A percentile compares a stretch with the other conserved stretches of the same genome.
These are phyloP conservation scores for Sporothrix dimorphospora DNA, from an alignment of 2,329 filamentous ascomycete species.

Conservation along the genomic window DNA sequence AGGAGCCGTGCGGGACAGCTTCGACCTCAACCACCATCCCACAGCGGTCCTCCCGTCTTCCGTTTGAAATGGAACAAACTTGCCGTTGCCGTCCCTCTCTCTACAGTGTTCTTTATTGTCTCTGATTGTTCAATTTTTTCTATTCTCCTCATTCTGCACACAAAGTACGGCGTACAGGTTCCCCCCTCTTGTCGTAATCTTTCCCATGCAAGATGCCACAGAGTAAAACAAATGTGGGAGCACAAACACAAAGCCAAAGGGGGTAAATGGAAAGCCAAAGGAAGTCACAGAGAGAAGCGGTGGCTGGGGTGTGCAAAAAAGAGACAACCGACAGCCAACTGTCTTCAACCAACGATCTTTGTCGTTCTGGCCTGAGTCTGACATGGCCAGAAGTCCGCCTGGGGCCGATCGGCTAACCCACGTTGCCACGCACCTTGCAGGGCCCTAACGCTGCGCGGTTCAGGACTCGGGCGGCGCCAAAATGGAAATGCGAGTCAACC, in stretches of 20 bases:
- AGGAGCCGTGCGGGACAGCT: not conserved
- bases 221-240: constrained; percentile 13
- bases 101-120: not conserved
- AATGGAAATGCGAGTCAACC: not conserved
- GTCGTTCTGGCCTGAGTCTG: not conserved
- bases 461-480: not conserved
- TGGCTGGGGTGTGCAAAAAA: not conserved
- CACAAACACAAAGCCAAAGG: constrained; percentile 15
- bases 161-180: not conserved
- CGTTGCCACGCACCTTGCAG: not conserved
- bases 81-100: not conserved
- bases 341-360: not conserved
- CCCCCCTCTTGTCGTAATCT: not conserved
- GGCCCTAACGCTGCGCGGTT: not conserved
- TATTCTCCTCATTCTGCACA: not conserved
- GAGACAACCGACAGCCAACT: not conserved
- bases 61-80: not conserved
- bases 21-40: not conserved
- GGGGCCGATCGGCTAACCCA: constrained; percentile 10
- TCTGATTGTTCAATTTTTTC: not conserved
- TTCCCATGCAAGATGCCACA: constrained; percentile 13
- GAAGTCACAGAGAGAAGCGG: not conserved
- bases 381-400: not conserved
- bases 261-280: not conserved
- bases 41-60: not conserved